Evolutionary conservation across 2,329 filamentous ascomycete species (phyloP).

Genomic region (Aspergillus piperis): DNA sequence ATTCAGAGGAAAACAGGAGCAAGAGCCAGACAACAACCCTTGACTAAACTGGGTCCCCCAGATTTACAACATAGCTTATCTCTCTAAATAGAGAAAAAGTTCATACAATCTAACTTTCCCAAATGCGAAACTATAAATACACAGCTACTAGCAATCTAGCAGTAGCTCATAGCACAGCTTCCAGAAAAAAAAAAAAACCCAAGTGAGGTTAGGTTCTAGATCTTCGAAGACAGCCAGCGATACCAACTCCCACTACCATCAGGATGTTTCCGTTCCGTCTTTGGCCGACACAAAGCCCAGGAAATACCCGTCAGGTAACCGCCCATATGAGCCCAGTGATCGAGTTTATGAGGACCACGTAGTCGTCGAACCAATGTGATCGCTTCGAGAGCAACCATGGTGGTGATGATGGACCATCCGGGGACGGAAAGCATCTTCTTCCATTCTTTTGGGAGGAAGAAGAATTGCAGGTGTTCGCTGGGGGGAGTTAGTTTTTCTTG

Average conservation of each 20-base stretch:
- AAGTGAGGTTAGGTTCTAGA: not conserved
- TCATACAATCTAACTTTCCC: too few species aligned
- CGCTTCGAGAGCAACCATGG: slow-evolving; percentile 41
- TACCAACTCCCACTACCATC: not conserved
- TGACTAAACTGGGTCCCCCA: too few species aligned
- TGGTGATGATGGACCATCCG: slow-evolving; percentile 40
- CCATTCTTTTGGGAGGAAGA: slow-evolving; percentile 43
- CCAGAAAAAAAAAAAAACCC: too few species aligned
- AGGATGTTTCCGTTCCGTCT: slow-evolving; percentile 16
- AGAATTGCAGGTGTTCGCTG: slow-evolving; percentile 45
- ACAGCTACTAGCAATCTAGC: not conserved
- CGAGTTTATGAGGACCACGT: slow-evolving; percentile 35
- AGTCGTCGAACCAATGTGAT: slow-evolving; percentile 34
- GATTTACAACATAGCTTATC: too few species aligned
- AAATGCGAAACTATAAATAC: not conserved
- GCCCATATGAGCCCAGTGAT: slow-evolving; percentile 46
- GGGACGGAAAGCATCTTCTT: slow-evolving; percentile 45
- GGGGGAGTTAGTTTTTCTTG: not conserved
- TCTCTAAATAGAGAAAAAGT: too few species aligned
- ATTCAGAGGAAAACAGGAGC: too few species aligned
- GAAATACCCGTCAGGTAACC: slow-evolving; percentile 42
- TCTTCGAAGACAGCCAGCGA: not conserved
- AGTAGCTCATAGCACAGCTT: too few species aligned
- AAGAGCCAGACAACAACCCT: too few species aligned
- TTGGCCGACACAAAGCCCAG: slow-evolving; percentile 18